Evolutionary conservation across 2,329 filamentous ascomycete species (phyloP).

Genomic region (Pezicula neosporulosa): DNA sequence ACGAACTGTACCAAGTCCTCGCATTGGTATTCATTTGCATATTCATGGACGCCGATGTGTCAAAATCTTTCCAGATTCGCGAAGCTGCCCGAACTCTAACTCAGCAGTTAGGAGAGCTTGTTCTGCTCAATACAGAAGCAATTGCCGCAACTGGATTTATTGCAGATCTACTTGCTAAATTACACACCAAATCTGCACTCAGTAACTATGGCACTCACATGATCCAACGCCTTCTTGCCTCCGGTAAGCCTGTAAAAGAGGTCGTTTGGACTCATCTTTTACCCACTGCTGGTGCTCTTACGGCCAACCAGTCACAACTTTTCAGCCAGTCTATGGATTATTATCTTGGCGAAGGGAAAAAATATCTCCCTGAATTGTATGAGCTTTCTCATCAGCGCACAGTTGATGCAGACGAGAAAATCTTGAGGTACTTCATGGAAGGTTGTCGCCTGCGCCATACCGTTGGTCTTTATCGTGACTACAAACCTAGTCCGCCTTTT

Average conservation of each 20-base stretch:
- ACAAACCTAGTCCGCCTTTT: not conserved
- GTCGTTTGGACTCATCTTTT: slow-evolving; percentile 45
- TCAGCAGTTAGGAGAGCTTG: slow-evolving; percentile 53
- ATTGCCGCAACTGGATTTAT: slow-evolving; percentile 49
- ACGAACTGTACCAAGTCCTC: slow-evolving; percentile 56
- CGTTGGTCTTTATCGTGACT: slow-evolving; percentile 53
- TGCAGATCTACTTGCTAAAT: slow-evolving; percentile 43
- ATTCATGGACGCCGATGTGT: slow-evolving; percentile 60
- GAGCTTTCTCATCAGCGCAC: slow-evolving; percentile 52
- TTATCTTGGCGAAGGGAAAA: slow-evolving; percentile 57
- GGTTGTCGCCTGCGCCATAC: slow-evolving; percentile 65
- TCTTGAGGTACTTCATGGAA: slow-evolving; percentile 67
- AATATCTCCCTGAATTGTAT: slow-evolving; percentile 58
- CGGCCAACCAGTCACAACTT: slow-evolving; percentile 68
- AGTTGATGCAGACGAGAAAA: slow-evolving; percentile 54
- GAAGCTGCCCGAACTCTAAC: slow-evolving; percentile 55
- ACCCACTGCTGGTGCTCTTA: slow-evolving; percentile 62
- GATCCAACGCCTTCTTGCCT: slow-evolving; percentile 61
- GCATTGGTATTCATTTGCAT: slow-evolving; percentile 63
- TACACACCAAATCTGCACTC: slow-evolving; percentile 48
- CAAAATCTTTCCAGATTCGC: slow-evolving; percentile 62
- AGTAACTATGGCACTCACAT: slow-evolving; percentile 62
- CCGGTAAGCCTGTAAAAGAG: slow-evolving; percentile 58
- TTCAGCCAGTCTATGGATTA: slow-evolving; percentile 73
- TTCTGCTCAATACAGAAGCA: slow-evolving; percentile 64